Base-by-base conservation (phyloP, 768 basidiomycete genomes). In the Boletus patriciae region DNA sequence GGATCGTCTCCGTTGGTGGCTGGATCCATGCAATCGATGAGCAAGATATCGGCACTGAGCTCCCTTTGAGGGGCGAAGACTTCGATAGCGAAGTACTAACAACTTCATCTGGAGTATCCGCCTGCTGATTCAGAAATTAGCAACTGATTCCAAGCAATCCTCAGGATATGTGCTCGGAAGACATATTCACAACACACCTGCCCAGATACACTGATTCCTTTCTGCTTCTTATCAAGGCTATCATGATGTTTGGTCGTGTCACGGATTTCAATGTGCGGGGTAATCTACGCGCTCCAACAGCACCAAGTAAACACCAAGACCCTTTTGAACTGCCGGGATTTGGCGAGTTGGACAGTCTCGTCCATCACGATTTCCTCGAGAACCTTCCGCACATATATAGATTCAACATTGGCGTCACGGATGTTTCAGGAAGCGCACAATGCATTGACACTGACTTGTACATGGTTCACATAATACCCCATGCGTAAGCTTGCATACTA, bases 21-120 rank as follows among this genome's bases (percentile, higher is more conserved):
- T 94, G 92, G 92, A 80, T 91, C 37, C 92, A 94, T 65, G 86
- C 84, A 9, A 83, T 94, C 18, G 89, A 92, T 62, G 91, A 94
- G 67, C 80, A 85, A 46, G 91, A 93, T 67, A 76, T 94, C 33
- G 91, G 89, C 10, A 93, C 92, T 15, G 92, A 93, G 67, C 74
- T 94, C 51, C 92, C 92, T 11, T 73, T 92, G 49, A 80, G 89
- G 50, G 80, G 80, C 40, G 78, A 83, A 43, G 91, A 93, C 70
- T 94, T 92, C 58, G 87, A 92, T 65, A 76, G 78, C 8, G 85
- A 86, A 72, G 92, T 90, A 66, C 51, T 80, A 68, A 37, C 33
- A 36, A 33, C 46, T 18, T 33, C 45, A 46, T 46, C 44, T 42
- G 34, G 44, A 36, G 31, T 63, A 50, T 46, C 27, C 21, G 16